A percentile compares a stretch with the other conserved stretches of the same genome.
phyloP scores from a whole-genome alignment of 495 filamentous ascomycete species.

The Saxophila tyrrhenica region DNA sequence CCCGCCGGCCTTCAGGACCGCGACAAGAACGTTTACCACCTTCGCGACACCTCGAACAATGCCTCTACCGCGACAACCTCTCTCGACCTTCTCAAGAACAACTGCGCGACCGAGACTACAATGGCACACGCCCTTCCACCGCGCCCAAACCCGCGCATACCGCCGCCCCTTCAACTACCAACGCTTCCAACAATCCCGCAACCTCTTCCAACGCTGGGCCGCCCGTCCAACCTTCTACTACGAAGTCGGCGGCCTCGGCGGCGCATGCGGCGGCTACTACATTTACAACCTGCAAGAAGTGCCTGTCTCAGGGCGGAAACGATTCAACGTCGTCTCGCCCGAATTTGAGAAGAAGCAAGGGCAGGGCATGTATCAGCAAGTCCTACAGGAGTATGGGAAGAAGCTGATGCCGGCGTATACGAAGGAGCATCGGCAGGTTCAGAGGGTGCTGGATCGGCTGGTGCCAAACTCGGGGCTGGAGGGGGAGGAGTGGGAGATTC shows the following conservation, averaged over 20 bases:
- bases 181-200: not conserved
- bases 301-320: conserved; percentile 61
- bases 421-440: conserved; percentile 44
- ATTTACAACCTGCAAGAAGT: conserved; percentile 65
- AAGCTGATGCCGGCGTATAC: conserved; percentile 43
- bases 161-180: not conserved
- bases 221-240: conserved; percentile 28
- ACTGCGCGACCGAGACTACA: not conserved
- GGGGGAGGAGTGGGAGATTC: conserved; percentile 64
- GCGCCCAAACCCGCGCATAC: not conserved
- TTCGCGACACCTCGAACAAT: not conserved
- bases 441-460: conserved; percentile 57
- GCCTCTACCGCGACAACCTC: not conserved
- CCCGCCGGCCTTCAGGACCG: not conserved
- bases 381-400: conserved; percentile 29
- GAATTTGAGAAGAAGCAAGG: conserved; percentile 41
- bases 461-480: conserved; percentile 56
- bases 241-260: conserved; percentile 28
- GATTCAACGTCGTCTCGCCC: conserved; percentile 67
- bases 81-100: not conserved
- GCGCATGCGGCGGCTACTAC: conserved; percentile 44
- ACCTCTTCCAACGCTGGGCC: conserved; percentile 23
- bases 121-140: not conserved
- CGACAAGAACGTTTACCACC: not conserved
- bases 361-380: conserved; percentile 24